phyloP scores from a whole-genome alignment of 495 filamentous ascomycete genomes.

The Penicillium tannophilum region DNA sequence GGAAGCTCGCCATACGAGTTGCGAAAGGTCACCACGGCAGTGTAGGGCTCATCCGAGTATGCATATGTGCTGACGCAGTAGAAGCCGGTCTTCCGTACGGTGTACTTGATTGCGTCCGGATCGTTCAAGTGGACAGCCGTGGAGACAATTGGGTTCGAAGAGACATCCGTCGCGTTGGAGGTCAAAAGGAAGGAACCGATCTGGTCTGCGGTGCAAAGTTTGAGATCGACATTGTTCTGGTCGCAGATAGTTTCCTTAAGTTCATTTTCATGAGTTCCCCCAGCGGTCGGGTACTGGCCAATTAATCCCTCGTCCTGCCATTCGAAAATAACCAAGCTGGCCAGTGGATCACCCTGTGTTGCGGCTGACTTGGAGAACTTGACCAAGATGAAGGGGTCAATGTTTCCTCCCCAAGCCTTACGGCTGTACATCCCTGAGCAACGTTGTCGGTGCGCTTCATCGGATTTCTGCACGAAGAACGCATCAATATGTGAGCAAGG shows the following conservation, averaged over 20 bases:
- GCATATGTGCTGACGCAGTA: slow-evolving; percentile 86
- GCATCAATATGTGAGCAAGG: slow-evolving; percentile 15
- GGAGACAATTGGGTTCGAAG: slow-evolving; percentile 71
- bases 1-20: slow-evolving; percentile 97
- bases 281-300: slow-evolving; percentile 47
- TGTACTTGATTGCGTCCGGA: slow-evolving; percentile 73
- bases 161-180: slow-evolving; percentile 67
- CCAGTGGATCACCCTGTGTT: slow-evolving; percentile 66
- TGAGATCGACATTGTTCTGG: slow-evolving; percentile 60
- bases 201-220: slow-evolving; percentile 70
- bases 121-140: slow-evolving; percentile 81
- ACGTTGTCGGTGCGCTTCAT: slow-evolving; percentile 76
- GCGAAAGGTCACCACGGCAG: slow-evolving; percentile 83
- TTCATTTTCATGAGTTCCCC: slow-evolving; percentile 29
- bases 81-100: slow-evolving; percentile 86
- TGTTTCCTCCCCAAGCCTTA: slow-evolving; percentile 82
- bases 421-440: slow-evolving; percentile 97
- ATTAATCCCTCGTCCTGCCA: slow-evolving; percentile 83
- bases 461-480: slow-evolving; percentile 60
- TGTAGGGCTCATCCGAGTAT: slow-evolving; percentile 64
- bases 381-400: slow-evolving; percentile 85
- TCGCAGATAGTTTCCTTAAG: slow-evolving; percentile 79
- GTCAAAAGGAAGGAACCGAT: slow-evolving; percentile 85
- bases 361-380: slow-evolving; percentile 69
- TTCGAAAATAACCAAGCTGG: slow-evolving; percentile 90